A percentile compares a stretch with the other conserved stretches of the same genome.
Conservation (phyloP, 345 rosid genomes). For the Melastoma malabathricum region DNA sequence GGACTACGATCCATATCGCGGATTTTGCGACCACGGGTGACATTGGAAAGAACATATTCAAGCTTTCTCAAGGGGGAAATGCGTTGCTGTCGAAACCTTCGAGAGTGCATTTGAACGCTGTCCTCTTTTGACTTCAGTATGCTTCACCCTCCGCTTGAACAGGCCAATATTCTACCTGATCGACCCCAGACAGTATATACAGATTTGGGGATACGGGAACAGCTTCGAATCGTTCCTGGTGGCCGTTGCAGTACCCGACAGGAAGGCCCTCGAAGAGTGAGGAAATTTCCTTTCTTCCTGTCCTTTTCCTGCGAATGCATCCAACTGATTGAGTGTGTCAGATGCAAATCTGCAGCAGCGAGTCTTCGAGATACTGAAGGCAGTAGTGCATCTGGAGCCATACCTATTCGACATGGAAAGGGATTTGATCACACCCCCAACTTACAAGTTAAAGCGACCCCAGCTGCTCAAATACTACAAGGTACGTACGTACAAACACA, state of each 20-base stretch:
- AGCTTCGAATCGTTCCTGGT: conserved; percentile 90
- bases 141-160: conserved; percentile 2
- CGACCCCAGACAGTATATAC: conserved; percentile 1
- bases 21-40: conserved; percentile 36
- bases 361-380: conserved; percentile 86
- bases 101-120: conserved; percentile 65
- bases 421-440: conserved; percentile 78
- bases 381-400: conserved; percentile 71
- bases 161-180: no score
- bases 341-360: conserved; percentile 44
- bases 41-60: conserved; percentile 90
- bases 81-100: conserved; percentile 76
- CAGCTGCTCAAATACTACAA: conserved; percentile 70
- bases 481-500: conserved; percentile 18
- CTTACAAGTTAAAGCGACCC: conserved; percentile 85
- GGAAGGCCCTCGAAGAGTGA: conserved; percentile 68
- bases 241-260: conserved; percentile 71
- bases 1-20: no score
- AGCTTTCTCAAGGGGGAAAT: conserved; percentile 91
- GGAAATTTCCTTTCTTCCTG: conserved; percentile 9
- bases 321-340: neutral
- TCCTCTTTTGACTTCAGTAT: conserved; percentile 59
- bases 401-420: conserved; percentile 67
- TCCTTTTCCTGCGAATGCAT: neutral
- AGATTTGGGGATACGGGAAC: conserved; percentile 91